phyloP scores from a whole-genome alignment of 1,139 yeast genomes.

The Hyphopichia pseudoburtonii region DNA sequence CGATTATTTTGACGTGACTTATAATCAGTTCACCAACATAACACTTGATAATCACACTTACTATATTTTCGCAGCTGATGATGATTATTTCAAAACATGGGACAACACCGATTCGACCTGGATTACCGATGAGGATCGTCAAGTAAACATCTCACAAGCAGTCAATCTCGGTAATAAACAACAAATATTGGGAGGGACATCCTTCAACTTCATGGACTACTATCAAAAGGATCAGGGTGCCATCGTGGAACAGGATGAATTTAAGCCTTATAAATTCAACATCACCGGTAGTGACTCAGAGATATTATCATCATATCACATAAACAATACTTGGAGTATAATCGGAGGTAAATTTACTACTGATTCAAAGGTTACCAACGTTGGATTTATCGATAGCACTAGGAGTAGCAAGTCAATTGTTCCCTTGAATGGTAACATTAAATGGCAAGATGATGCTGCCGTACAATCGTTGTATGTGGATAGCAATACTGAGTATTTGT shows the following conservation, averaged over 20 bases:
- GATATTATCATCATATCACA: slow-evolving; percentile 38
- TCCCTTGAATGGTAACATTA: slow-evolving; percentile 27
- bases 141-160: slow-evolving; percentile 39
- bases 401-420: slow-evolving; percentile 21
- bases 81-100: slow-evolving; percentile 36
- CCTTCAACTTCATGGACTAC: slow-evolving; percentile 38
- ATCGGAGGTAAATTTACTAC: slow-evolving; percentile 50
- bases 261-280: slow-evolving; percentile 24
- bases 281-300: slow-evolving; percentile 28
- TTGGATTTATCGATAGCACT: slow-evolving; percentile 43
- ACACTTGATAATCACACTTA: slow-evolving; percentile 35
- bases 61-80: slow-evolving; percentile 35
- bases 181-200: slow-evolving; percentile 40
- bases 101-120: slow-evolving; percentile 35
- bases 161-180: slow-evolving; percentile 21
- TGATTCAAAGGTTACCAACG: slow-evolving; percentile 16
- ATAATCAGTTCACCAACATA: slow-evolving; percentile 35
- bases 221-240: slow-evolving; percentile 32
- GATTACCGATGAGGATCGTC: slow-evolving; percentile 31
- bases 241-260: slow-evolving; percentile 19
- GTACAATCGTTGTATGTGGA: slow-evolving; percentile 47
- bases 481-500: slow-evolving; percentile 32
- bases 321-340: slow-evolving; percentile 51
- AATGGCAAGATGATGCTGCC: slow-evolving; percentile 37
- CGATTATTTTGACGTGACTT: slow-evolving; percentile 20